Conservation (phyloP, 208 protist species). For the Polymyxa betae region DNA sequence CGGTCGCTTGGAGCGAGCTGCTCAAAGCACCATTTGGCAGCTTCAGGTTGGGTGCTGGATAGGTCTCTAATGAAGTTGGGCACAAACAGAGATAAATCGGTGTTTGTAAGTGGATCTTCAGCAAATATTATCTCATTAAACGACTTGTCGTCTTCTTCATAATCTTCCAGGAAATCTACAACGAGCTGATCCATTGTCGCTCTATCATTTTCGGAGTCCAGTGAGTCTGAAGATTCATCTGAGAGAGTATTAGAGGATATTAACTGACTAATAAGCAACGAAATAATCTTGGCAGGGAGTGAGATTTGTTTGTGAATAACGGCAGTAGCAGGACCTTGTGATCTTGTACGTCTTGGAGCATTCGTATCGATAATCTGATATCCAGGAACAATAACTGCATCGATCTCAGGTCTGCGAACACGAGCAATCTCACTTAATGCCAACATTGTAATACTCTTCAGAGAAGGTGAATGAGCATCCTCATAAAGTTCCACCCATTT, state of each 20-base stretch:
- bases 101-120: no score
- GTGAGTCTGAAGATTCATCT: neutral
- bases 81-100: no score
- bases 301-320: neutral
- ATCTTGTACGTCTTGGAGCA: neutral
- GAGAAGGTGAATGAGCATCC: neutral
- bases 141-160: no score
- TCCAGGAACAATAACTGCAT: neutral
- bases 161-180: no score
- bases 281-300: neutral
- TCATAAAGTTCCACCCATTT: neutral
- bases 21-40: no score
- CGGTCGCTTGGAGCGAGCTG: no score
- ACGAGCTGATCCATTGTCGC: no score
- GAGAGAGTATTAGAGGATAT: neutral
- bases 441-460: neutral
- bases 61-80: no score
- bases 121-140: no score
- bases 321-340: neutral
- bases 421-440: neutral
- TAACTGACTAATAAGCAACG: neutral
- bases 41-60: no score
- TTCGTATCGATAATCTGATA: neutral
- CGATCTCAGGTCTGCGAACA: neutral
- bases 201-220: no score